Evolutionary conservation across 169 alveolate species (phyloP), one percentile per base, ranked within the genome.

Genomic region (Plasmodium yoelii): DNA sequence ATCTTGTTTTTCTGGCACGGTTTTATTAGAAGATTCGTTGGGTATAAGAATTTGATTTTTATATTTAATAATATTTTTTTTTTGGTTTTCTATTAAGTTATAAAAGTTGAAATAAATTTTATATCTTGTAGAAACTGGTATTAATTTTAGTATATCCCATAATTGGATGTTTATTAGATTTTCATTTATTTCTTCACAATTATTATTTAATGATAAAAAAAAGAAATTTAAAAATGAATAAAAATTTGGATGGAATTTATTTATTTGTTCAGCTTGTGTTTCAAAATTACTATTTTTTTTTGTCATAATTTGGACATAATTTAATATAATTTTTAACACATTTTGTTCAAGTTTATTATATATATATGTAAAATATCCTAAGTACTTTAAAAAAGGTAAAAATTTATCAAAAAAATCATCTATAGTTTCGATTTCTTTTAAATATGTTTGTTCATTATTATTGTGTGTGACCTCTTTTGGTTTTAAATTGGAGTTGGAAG

Each of bases 71-170:
- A 77, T n/a, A 9, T 18, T 34, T 57, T 44, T 77, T 22, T 65
- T 65, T 4, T 65, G 42, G 22, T 77, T 77, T 46, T 63, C 69
- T 42, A 77, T 42, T n/a, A 49, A 49, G 2, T 22, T 51, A 69
- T 47, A 77, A 64, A 77, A 77, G 5, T 77, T 77, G 22, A 68
- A 8, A 22, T 77, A 77, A 7, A 77, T 19, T 13, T 77, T 77
- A 57, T 77, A 77, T 53, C 88, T 51, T 56, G 53, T 65, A 0
- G 88, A 77, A 2, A 65, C 77, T 1, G 88, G 88, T 6, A 77
- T 34, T 42, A 77, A 56, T 26, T 46, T 15, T 5, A 77, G 15
- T 12, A 77, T 59, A 15, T 77, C 53, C 88, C 88, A 77, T 28
- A 77, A 22, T 3, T 64, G 77, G 7, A 49, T 69, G 22, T 61